phyloP scores from a whole-genome alignment of 192 early-diverging fungal genomes.

The Coemansia sp. region DNA sequence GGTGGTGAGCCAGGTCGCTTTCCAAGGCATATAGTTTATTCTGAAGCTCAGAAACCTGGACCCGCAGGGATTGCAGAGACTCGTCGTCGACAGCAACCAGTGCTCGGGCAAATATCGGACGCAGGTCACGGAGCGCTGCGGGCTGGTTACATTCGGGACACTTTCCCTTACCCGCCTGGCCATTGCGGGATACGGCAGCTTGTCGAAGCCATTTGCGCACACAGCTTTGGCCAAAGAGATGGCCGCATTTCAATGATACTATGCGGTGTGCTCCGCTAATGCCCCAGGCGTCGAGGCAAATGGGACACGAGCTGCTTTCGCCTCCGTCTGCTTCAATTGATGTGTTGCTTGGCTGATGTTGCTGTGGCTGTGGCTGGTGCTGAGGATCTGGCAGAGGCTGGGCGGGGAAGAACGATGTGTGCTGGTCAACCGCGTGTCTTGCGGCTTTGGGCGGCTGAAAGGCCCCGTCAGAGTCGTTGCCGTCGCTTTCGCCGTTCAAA shows the following conservation, averaged over 20 bases:
- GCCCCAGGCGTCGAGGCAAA: conserved; percentile 35
- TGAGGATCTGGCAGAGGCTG: background rate
- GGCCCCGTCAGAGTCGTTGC: background rate
- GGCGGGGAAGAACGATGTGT: background rate
- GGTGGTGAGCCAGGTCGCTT: conserved; percentile 1
- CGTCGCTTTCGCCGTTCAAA: no score
- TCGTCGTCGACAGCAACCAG: conserved; percentile 18
- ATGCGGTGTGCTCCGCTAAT: conserved; percentile 23
- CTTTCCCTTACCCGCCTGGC: conserved; percentile 7
- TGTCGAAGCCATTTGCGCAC: conserved; percentile 27
- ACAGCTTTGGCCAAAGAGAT: conserved; percentile 37
- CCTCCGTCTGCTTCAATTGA: background rate
- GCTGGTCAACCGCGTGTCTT: background rate
- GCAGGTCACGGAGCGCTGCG: conserved; percentile 23
- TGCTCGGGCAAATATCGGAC: conserved; percentile 23
- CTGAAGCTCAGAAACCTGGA: conserved; percentile 2
- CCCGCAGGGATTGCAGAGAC: background rate
- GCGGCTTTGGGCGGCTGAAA: background rate
- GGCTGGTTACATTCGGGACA: conserved; percentile 42
- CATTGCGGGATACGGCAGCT: background rate
- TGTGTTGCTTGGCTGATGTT: background rate
- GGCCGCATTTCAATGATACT: conserved; percentile 39
- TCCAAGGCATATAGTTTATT: background rate
- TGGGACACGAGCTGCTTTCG: conserved; percentile 34
- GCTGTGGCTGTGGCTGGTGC: conserved; percentile 1